Conservation (phyloP, 768 basidiomycete genomes). For the Mycena maculata region DNA sequence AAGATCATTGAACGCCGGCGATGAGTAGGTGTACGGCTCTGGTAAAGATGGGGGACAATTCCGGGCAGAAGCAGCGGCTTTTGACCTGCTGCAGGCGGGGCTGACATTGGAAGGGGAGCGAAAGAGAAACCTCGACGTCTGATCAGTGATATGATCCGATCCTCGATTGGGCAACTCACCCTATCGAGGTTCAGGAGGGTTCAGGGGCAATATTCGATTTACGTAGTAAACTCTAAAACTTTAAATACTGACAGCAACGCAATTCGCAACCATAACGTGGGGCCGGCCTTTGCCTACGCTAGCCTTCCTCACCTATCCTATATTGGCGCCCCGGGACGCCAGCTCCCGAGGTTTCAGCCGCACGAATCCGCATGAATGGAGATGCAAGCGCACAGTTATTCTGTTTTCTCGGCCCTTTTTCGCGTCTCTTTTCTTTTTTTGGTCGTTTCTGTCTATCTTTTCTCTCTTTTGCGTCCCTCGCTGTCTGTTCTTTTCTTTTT, state of each 20-base stretch:
- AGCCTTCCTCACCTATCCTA: neutral
- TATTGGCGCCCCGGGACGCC: too few species aligned
- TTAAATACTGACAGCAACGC: slow-evolving; percentile 3
- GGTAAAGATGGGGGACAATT: slow-evolving; percentile 10
- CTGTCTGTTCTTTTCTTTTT: too few species aligned
- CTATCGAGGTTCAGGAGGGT: slow-evolving; percentile 1
- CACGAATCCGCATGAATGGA: too few species aligned
- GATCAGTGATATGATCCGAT: slow-evolving; percentile 12
- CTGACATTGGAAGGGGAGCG: slow-evolving; percentile 13
- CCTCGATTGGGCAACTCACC: slow-evolving; percentile 7
- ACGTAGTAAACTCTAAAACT: slow-evolving; percentile 1
- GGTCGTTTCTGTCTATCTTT: too few species aligned
- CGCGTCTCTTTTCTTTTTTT: too few species aligned
- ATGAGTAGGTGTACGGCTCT: slow-evolving; percentile 6
- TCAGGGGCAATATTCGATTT: neutral
- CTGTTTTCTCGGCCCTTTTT: too few species aligned
- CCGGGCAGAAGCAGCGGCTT: slow-evolving; percentile 12
- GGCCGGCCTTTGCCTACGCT: neutral
- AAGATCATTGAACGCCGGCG: slow-evolving; percentile 2
- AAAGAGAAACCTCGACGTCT: neutral
- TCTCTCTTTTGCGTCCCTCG: too few species aligned
- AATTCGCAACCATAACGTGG: neutral
- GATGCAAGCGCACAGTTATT: too few species aligned
- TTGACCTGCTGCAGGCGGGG: slow-evolving; percentile 12
- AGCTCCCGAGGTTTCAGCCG: too few species aligned